Evolutionary conservation across 1,284 basidiomycete species (phyloP).

Genomic region (Wallemia hederae): DNA sequence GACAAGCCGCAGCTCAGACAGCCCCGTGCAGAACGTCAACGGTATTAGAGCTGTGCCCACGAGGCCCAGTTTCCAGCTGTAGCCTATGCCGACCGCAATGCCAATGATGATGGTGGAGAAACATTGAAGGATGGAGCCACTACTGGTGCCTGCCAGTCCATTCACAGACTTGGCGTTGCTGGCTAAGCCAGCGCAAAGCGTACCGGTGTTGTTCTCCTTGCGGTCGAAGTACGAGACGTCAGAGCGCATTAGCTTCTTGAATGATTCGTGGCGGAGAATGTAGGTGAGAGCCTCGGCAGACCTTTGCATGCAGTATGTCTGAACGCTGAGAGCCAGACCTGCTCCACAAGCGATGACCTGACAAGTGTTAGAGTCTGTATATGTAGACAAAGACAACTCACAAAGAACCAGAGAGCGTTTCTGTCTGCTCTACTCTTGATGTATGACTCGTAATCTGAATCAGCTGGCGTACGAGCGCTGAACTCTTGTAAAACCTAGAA

Average conservation of each 20-base stretch:
- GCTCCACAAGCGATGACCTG: neutral
- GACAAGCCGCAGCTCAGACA: constrained; percentile 30
- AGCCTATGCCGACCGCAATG: constrained; percentile 13
- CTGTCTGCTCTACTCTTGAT: neutral
- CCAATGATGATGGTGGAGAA: neutral
- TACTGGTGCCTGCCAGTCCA: constrained; percentile 29
- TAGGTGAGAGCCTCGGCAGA: constrained; percentile 8
- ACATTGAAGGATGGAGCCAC: neutral
- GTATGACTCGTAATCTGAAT: neutral
- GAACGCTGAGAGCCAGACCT: constrained; percentile 5
- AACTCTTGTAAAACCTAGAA: neutral
- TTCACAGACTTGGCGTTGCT: constrained; percentile 79
- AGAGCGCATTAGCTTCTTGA: neutral
- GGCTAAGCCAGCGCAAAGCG: constrained; percentile 47
- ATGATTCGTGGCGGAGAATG: neutral
- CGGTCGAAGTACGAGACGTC: neutral
- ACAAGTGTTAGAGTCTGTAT: no score
- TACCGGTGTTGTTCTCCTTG: constrained; percentile 28
- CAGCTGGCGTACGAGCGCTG: neutral
- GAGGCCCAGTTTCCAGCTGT: constrained; percentile 48
- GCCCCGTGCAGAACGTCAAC: constrained; percentile 36
- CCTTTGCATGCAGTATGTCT: constrained; percentile 12
- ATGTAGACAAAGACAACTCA: no score
- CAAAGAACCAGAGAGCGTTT: no score
- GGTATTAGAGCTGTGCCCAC: constrained; percentile 28